Conservation (phyloP, 768 basidiomycete genomes). For the Collybia mongolica region DNA sequence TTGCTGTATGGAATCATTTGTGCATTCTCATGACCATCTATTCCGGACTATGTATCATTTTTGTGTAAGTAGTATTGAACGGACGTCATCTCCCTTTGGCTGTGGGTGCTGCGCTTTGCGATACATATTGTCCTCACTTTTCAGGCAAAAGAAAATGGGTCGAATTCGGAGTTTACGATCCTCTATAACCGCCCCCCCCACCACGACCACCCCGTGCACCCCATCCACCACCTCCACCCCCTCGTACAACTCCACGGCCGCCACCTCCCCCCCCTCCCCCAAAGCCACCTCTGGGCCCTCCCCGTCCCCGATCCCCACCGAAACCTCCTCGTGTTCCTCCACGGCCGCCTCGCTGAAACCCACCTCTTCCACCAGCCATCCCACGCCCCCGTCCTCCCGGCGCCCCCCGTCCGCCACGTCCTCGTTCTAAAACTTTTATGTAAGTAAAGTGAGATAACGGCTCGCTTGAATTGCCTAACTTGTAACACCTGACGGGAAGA, state of each 20-base stretch:
- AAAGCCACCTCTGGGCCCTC: slow-evolving; percentile 17
- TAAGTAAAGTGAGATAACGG: too few species aligned
- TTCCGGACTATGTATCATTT: slow-evolving; percentile 1
- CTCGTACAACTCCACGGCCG: slow-evolving; percentile 2
- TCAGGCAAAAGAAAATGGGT: not conserved
- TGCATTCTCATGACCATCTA: too few species aligned
- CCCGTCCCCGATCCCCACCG: slow-evolving; percentile 35
- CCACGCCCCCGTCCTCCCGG: slow-evolving; percentile 34
- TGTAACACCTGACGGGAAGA: slow-evolving; percentile 38
- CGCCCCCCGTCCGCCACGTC: slow-evolving; percentile 38
- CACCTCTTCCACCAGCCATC: slow-evolving; percentile 42
- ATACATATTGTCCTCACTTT: not conserved
- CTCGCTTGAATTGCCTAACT: slow-evolving; percentile 31
- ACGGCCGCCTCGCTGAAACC: slow-evolving; percentile 44
- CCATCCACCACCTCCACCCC: slow-evolving; percentile 18
- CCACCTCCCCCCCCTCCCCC: slow-evolving; percentile 13
- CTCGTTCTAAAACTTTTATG: slow-evolving; percentile 28
- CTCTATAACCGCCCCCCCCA: slow-evolving; percentile 37
- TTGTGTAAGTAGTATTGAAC: not conserved
- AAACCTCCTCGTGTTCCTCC: slow-evolving; percentile 36
- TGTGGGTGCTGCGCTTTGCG: not conserved
- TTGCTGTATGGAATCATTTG: too few species aligned
- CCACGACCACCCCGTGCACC: slow-evolving; percentile 18
- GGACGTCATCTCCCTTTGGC: too few species aligned
- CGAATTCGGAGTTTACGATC: slow-evolving; percentile 31